Base-by-base conservation (phyloP, 345 rosid species). In the Cardamine resedifolia region DNA sequence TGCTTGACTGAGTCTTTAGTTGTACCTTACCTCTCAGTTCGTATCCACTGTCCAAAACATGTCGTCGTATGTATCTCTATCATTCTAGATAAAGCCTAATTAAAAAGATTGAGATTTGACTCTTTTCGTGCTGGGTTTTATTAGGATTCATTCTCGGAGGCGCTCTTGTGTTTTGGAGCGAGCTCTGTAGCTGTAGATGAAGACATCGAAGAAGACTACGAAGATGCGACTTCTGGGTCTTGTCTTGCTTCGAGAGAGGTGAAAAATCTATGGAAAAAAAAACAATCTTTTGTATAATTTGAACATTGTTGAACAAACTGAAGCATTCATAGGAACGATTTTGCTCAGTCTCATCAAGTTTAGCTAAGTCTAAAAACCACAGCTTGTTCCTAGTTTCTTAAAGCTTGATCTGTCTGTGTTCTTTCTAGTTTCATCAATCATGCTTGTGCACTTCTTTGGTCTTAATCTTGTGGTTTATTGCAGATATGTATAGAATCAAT, bases 81-180 rank as follows among this genome's bases (percentile, higher is more conserved):
- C 59, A 45, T 31, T 7, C 28, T 18, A 7, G 23, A 18, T 24
- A 0, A 6, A n/a, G 4, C 19, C 6, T 11, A 21, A 53, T 8
- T 34, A 47, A 5, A 5, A 49, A 64, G 50, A 49, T 7, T 58
- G 44, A 58, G 8, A 50, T 15, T 59, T 59, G 48, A 3, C 14
- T 43, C 12, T 58, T 16, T 31, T 33, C n/a, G 7, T 66, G n/a
- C n/a, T 50, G 58, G 43, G 16, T 61, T 70, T 58, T 60, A 20
- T 52, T 80, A 90, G 98, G 91, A 87, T 77, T 74, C 70, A 66
- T 81, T 94, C 47, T 90, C 96, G 8, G 98, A 94, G 61, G 92
- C 96, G 20, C 85, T 94, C 64, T 58, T 90, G 61, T 82, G 82
- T 78, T 90, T 94, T 49, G 97, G 97, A 66, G 98, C 98, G 50